Conservation (phyloP, 2,329 filamentous ascomycete genomes). For the Fusarium hainanense region DNA sequence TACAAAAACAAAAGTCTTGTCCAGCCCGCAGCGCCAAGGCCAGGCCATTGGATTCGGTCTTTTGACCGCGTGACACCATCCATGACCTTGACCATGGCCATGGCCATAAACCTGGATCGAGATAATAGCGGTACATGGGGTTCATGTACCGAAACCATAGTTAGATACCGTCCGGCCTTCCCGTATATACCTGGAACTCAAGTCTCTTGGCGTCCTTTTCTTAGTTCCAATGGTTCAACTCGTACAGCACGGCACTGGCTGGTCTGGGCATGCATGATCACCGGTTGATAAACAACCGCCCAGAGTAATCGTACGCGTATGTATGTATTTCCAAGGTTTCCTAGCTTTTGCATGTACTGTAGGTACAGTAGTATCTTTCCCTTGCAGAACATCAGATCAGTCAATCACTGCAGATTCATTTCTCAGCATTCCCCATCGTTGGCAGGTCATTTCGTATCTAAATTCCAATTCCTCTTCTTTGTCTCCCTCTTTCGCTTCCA, state of each 20-base stretch:
- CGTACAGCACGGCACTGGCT: conserved; percentile 10
- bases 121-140: conserved; percentile 1
- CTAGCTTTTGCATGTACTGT: neutral
- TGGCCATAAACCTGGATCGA: neutral
- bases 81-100: neutral
- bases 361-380: neutral
- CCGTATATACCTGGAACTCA: conserved; percentile 11
- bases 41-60: conserved; percentile 10
- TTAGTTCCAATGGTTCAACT: conserved; percentile 6
- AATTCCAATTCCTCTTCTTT: conserved; percentile 12
- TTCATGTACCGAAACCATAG: conserved; percentile 4
- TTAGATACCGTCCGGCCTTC: neutral
- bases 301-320: conserved; percentile 21
- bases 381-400: neutral
- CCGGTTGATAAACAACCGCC: conserved; percentile 20
- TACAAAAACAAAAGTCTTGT: conserved; percentile 7
- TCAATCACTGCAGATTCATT: conserved; percentile 12
- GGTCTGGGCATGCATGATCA: conserved; percentile 19
- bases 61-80: conserved; percentile 23
- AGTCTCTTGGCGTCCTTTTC: conserved; percentile 14
- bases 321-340: conserved; percentile 18
- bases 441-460: conserved; percentile 19
- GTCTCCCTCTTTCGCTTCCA: neutral
- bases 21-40: conserved; percentile 25
- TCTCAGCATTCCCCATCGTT: conserved; percentile 27